phyloP scores from a whole-genome alignment of 805 yeast genomes.

The Metschnikowia koreensis region DNA sequence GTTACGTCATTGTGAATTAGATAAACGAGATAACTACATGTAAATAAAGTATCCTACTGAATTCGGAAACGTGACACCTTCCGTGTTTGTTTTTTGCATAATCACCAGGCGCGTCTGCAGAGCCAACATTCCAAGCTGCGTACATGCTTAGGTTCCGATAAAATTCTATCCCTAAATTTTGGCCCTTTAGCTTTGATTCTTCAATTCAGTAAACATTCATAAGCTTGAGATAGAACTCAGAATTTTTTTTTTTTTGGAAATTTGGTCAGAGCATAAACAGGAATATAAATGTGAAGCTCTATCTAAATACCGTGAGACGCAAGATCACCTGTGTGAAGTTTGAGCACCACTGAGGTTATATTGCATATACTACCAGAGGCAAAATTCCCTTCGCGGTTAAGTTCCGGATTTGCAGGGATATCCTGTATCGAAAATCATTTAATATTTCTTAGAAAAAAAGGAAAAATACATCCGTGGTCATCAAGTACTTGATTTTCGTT shows the following conservation, averaged over 20 bases:
- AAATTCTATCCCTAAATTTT: neutral
- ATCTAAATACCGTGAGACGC: neutral
- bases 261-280: too few relatives aligned
- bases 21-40: neutral
- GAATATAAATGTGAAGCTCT: too few relatives aligned
- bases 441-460: too few relatives aligned
- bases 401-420: neutral
- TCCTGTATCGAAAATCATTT: neutral
- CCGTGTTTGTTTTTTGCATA: neutral
- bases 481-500: neutral
- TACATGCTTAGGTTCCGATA: neutral
- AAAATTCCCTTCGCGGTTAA: neutral
- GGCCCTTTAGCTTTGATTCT: neutral
- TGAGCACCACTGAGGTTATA: slow-evolving; percentile 4
- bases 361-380: neutral
- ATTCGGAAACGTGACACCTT: neutral
- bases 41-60: neutral
- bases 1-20: neutral
- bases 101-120: neutral
- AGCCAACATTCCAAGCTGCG: neutral
- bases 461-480: neutral
- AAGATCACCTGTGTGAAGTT: neutral
- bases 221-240: too few relatives aligned
- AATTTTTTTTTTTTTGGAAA: too few relatives aligned
- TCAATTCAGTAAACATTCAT: too few relatives aligned